Evolutionary conservation across 1,284 basidiomycete species (phyloP), one percentile per base, ranked within the genome.

Genomic region (Anthracocystis panici-leucophaei): DNA sequence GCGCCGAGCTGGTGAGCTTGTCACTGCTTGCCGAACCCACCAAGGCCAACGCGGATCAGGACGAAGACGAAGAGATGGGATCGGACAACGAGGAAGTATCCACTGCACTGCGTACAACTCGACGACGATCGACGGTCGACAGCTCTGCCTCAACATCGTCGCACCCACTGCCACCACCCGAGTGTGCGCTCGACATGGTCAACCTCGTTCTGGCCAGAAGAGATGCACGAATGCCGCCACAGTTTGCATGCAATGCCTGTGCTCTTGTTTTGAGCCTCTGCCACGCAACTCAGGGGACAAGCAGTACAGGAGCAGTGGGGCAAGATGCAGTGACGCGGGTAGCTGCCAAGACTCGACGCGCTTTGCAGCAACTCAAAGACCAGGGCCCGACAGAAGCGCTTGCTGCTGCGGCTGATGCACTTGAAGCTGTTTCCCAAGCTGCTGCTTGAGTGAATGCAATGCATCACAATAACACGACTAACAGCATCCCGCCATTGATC

Each of bases 1-100:
- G 91, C 77, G 90, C 92, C 91, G 86, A 78, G 89, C 48, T 79
- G n/a, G 75, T 79, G 3, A 66, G 77, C 46, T 27, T 66, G 20
- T 77, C 78, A 40, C 63, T 79, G 31, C 56, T 75, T 6, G 27
- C 60, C 11, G 61, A 76, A 42, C 74, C 68, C 1, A 55, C 51
- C 55, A 65, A 63, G 44, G 42, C 61, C 0, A 52, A 23, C 10
- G 31, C 57, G 3, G 42, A 57, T 10, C 49, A 58, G 7, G 62
- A 67, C n/a, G 64, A 73, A 3, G 50, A 68, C 21, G 65, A 67
- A 29, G 61, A 57, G 21, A 65, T 62, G 49, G 65, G 18, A 23
- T 59, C 40, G 29, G 60, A 66, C 27, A 40, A 40, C 38, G 58
- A 72, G 38, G 18, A n/a, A 6, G 23, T 11, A 3, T 35, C 57